These are phyloP conservation scores for Taphrina populina DNA, from an alignment of 1,139 yeast genomes.

Conservation along the genomic window DNA sequence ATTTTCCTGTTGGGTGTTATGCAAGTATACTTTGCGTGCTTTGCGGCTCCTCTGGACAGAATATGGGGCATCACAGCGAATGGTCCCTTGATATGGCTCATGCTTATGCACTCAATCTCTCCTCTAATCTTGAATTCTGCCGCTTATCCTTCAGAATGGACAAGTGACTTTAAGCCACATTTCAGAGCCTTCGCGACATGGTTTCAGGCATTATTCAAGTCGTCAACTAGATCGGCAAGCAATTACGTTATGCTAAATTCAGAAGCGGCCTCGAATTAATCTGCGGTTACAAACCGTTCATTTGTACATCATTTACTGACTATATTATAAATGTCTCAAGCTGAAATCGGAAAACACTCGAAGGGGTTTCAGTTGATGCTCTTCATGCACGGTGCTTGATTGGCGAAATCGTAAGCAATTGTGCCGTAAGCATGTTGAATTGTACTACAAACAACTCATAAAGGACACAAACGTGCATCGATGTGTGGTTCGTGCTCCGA, in stretches of 20 bases:
- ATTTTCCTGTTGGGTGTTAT: constrained; percentile 7
- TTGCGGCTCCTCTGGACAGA: constrained; percentile 20
- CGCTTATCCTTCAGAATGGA: constrained; percentile 31
- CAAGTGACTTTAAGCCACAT: constrained; percentile 17
- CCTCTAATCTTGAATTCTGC: constrained; percentile 35
- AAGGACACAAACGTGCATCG: too few relatives aligned
- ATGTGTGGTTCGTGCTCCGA: too few relatives aligned
- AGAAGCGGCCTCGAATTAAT: too few relatives aligned
- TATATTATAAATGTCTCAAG: too few relatives aligned
- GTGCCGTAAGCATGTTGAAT: too few relatives aligned
- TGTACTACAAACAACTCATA: too few relatives aligned
- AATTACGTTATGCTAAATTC: not conserved
- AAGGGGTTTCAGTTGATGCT: too few relatives aligned
- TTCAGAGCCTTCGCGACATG: constrained; percentile 3
- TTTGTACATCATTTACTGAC: too few relatives aligned
- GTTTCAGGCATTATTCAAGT: constrained; percentile 2
- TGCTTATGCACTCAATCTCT: constrained; percentile 33
- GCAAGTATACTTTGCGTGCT: constrained; percentile 27
- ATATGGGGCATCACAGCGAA: constrained; percentile 28
- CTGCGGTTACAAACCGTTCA: too few relatives aligned
- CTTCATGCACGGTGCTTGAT: too few relatives aligned
- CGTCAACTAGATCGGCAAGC: not conserved
- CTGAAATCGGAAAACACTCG: too few relatives aligned
- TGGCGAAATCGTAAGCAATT: too few relatives aligned
- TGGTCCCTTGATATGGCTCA: constrained; percentile 36